Conservation (phyloP, 23 red algal species). For the Gracilaria vermiculophylla region DNA sequence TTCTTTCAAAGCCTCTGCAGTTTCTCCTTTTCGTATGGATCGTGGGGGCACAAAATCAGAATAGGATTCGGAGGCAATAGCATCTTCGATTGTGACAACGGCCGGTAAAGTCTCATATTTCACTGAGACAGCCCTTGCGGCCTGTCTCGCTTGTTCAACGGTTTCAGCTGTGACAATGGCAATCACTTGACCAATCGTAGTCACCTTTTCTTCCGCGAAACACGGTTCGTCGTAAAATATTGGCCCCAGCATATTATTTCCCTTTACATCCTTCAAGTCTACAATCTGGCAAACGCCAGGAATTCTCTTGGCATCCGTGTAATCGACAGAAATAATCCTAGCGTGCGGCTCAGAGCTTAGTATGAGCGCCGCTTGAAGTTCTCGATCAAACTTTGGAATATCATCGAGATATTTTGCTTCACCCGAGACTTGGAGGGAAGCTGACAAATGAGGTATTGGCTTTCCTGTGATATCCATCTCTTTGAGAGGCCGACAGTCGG, state of each 20-base stretch:
- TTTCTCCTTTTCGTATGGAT: slow-evolving; percentile 51
- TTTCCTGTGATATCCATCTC: slow-evolving; percentile 38
- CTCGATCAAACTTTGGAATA: slow-evolving; percentile 47
- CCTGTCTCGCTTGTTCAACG: slow-evolving; percentile 48
- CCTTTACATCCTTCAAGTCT: slow-evolving; percentile 65
- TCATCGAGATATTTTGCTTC: slow-evolving; percentile 89
- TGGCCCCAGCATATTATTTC: slow-evolving; percentile 56
- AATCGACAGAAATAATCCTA: slow-evolving; percentile 33
- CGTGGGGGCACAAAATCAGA: slow-evolving; percentile 18
- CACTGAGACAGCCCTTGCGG: slow-evolving; percentile 41
- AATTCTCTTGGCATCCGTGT: slow-evolving; percentile 4
- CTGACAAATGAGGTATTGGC: slow-evolving; percentile 50
- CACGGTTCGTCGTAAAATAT: slow-evolving; percentile 65
- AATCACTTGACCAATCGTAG: slow-evolving; percentile 69
- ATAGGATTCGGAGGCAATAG: slow-evolving; percentile 37
- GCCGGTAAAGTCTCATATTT: slow-evolving; percentile 74
- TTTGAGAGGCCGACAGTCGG: slow-evolving; percentile 15
- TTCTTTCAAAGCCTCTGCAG: background rate
- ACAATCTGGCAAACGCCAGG: slow-evolving; percentile 63
- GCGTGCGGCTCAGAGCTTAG: slow-evolving; percentile 68
- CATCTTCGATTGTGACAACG: slow-evolving; percentile 75
- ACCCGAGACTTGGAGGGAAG: slow-evolving; percentile 63
- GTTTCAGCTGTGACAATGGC: slow-evolving; percentile 74
- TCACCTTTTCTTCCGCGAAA: slow-evolving; percentile 70
- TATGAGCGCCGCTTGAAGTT: slow-evolving; percentile 74